These are phyloP conservation scores for Amylostereum areolatum DNA, from an alignment of 1,284 basidiomycete species.

Conservation along the genomic window DNA sequence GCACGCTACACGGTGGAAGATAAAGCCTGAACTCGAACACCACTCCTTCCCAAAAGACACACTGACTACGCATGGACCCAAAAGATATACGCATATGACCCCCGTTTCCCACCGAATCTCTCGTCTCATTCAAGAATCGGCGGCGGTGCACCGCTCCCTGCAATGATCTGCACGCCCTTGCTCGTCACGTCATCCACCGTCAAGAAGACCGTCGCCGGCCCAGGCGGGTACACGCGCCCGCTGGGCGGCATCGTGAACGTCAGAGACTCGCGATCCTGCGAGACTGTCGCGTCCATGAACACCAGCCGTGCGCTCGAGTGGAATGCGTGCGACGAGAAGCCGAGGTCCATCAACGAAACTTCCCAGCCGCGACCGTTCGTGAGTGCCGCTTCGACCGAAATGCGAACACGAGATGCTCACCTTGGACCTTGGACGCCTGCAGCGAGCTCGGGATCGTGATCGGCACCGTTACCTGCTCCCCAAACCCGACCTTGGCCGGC, in stretches of 20 bases:
- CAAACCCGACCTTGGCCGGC: slow-evolving; percentile 34
- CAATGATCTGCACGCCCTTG: slow-evolving; percentile 35
- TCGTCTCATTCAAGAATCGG: slow-evolving; percentile 5
- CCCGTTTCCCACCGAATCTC: too few relatives aligned
- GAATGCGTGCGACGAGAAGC: slow-evolving; percentile 43
- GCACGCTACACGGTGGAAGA: too few relatives aligned
- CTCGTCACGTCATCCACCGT: slow-evolving; percentile 44
- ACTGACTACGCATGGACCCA: too few relatives aligned
- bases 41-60: too few relatives aligned
- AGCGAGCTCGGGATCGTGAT: slow-evolving; percentile 26
- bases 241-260: slow-evolving; percentile 39
- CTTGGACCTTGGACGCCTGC: slow-evolving; percentile 26
- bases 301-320: slow-evolving; percentile 40
- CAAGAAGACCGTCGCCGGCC: slow-evolving; percentile 41
- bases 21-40: too few relatives aligned
- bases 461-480: slow-evolving; percentile 30
- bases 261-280: slow-evolving; percentile 28
- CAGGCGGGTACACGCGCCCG: slow-evolving; percentile 43
- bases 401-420: slow-evolving; percentile 14
- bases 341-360: slow-evolving; percentile 43
- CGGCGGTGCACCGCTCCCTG: slow-evolving; percentile 32
- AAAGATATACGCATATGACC: too few relatives aligned
- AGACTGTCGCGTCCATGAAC: slow-evolving; percentile 35
- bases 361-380: not conserved
- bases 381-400: not conserved